phyloP scores from a whole-genome alignment of 345 rosid species.

The Heritiera fomes region DNA sequence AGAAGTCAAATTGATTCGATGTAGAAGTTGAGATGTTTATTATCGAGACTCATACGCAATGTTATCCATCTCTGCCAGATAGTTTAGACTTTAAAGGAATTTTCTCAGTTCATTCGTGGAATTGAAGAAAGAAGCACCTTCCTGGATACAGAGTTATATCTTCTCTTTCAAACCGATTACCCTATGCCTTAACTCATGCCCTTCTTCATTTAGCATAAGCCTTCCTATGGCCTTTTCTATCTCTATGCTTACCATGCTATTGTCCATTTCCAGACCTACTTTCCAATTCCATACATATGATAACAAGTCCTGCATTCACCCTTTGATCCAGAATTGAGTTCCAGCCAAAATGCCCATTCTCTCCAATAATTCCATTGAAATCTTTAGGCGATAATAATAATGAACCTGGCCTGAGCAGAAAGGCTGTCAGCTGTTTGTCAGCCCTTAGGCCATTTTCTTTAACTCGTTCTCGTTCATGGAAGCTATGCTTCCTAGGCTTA shows the following conservation, averaged over 20 bases:
- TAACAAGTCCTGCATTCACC: background rate
- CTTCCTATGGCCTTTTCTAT: conserved; percentile 24
- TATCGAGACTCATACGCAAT: too few relatives aligned
- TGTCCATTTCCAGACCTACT: conserved; percentile 27
- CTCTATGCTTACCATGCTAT: conserved; percentile 30
- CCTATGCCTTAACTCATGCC: background rate
- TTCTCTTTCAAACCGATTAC: background rate
- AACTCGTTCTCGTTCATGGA: too few relatives aligned
- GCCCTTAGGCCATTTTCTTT: too few relatives aligned
- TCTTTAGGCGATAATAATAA: background rate
- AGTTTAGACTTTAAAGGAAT: background rate
- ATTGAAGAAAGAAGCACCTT: background rate
- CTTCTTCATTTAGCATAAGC: background rate
- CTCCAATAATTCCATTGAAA: background rate
- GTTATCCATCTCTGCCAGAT: too few relatives aligned
- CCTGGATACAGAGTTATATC: background rate
- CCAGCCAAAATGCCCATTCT: background rate
- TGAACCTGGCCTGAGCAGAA: background rate
- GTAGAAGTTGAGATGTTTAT: too few relatives aligned
- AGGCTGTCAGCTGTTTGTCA: too few relatives aligned
- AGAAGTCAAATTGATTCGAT: too few relatives aligned
- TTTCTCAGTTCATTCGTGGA: background rate
- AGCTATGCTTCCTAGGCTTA: too few relatives aligned
- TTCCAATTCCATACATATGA: background rate
- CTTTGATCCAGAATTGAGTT: background rate